Evolutionary conservation across 257 asterid species (phyloP).

Genomic region (Mitragyna speciosa): DNA sequence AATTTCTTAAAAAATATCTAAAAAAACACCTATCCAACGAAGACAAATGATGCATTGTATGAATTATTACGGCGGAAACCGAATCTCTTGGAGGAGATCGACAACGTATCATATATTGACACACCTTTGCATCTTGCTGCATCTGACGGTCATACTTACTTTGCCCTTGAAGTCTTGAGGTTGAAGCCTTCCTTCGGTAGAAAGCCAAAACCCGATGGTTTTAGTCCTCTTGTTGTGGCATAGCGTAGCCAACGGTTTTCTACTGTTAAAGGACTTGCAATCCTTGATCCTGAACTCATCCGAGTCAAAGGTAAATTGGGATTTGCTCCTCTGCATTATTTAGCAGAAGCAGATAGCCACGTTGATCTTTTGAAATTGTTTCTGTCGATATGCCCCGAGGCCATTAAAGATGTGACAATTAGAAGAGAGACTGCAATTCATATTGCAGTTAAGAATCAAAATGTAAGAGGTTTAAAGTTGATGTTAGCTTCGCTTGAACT

Average conservation of each 20-base stretch:
- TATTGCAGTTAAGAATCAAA: slow-evolving; percentile 13
- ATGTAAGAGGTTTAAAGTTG: slow-evolving; percentile 8
- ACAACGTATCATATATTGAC: background rate
- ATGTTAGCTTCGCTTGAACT: slow-evolving; percentile 20
- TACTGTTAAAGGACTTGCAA: slow-evolving; percentile 13
- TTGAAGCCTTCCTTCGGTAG: slow-evolving; percentile 14
- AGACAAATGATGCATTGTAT: too few relatives aligned
- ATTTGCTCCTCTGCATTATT: slow-evolving; percentile 18
- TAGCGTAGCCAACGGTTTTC: background rate
- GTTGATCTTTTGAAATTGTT: slow-evolving; percentile 11
- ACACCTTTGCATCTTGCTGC: slow-evolving; percentile 24
- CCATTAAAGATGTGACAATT: slow-evolving; percentile 14
- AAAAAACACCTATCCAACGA: too few relatives aligned
- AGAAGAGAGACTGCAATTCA: slow-evolving; percentile 14
- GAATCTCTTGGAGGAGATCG: too few relatives aligned
- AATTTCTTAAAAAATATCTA: too few relatives aligned
- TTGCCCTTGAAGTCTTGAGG: slow-evolving; percentile 21
- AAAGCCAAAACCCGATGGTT: slow-evolving; percentile 3
- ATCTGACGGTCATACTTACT: slow-evolving; percentile 4
- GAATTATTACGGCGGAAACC: too few relatives aligned
- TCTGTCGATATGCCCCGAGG: slow-evolving; percentile 15
- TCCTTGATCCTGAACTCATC: slow-evolving; percentile 5
- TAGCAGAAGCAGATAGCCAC: background rate
- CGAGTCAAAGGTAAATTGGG: slow-evolving; percentile 13
- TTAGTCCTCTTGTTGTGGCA: slow-evolving; percentile 16